A percentile compares a stretch with the other conserved stretches of the same genome.
Evolutionary conservation across 768 basidiomycete species (phyloP).

Genomic region (Obba rivulosa): DNA sequence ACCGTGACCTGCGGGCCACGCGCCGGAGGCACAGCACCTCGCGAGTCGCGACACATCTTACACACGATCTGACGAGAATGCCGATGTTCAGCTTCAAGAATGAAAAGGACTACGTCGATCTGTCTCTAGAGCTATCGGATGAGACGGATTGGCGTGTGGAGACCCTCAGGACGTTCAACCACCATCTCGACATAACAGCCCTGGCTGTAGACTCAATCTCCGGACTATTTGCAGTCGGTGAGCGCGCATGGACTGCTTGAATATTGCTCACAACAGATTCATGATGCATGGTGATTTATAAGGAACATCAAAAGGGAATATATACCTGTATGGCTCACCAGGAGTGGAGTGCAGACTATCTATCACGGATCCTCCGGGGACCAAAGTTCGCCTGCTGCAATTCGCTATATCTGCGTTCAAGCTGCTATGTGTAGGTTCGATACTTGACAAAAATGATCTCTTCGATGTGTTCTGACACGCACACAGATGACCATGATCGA

Average conservation of each 20-base stretch:
- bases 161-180: constrained; percentile 41
- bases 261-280: too few species aligned
- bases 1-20: too few species aligned
- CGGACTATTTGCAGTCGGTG: constrained; percentile 59
- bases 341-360: constrained; percentile 51
- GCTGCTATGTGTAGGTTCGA: constrained; percentile 57
- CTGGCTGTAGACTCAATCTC: constrained; percentile 56
- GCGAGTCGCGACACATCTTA: too few species aligned
- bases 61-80: too few species aligned
- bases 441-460: neutral
- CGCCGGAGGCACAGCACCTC: too few species aligned
- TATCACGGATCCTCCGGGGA: constrained; percentile 37
- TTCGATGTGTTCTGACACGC: neutral
- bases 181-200: constrained; percentile 44
- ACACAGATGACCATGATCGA: constrained; percentile 44
- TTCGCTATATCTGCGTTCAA: constrained; percentile 52
- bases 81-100: constrained; percentile 5
- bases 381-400: constrained; percentile 52
- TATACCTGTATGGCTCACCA: constrained; percentile 65
- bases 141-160: constrained; percentile 53
- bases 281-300: constrained; percentile 1
- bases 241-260: constrained; percentile 7
- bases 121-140: constrained; percentile 55
- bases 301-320: constrained; percentile 62
- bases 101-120: constrained; percentile 36